Conservation (phyloP, 2,329 filamentous ascomycete genomes). For the Thelonectria olida region DNA sequence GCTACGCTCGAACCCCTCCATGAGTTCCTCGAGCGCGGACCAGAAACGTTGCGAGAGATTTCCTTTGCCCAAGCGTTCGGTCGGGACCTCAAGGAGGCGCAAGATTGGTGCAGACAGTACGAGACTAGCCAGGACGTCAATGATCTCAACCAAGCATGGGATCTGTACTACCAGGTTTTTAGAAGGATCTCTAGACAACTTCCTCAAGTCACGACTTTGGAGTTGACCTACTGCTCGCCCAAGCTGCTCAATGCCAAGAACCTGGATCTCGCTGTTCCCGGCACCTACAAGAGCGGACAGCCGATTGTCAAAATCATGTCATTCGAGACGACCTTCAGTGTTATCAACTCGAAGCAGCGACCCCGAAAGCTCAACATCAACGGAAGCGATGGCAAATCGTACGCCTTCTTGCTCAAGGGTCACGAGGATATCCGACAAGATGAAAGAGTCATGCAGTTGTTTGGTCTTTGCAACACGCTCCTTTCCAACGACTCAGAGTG, state of each 20-base stretch:
- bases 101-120: slow-evolving; percentile 95
- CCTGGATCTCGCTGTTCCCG: slow-evolving; percentile 93
- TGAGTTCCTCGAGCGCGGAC: slow-evolving; percentile 87
- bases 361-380: slow-evolving; percentile 88
- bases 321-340: slow-evolving; percentile 88
- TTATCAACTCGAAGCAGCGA: slow-evolving; percentile 97
- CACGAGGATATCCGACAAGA: slow-evolving; percentile 99
- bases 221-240: slow-evolving; percentile 96
- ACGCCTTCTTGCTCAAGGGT: slow-evolving; percentile 94
- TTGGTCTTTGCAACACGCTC: slow-evolving; percentile 96
- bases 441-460: slow-evolving; percentile 99
- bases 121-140: slow-evolving; percentile 88
- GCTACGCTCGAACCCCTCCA: slow-evolving; percentile 88
- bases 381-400: slow-evolving; percentile 88
- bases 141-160: slow-evolving; percentile 98
- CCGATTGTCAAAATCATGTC: slow-evolving; percentile 86
- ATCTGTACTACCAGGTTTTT: slow-evolving; percentile 99
- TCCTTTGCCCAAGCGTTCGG: slow-evolving; percentile 98
- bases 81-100: slow-evolving; percentile 91
- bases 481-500: slow-evolving; percentile 93
- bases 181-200: slow-evolving; percentile 92
- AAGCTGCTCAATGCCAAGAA: slow-evolving; percentile 87
- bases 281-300: slow-evolving; percentile 83
- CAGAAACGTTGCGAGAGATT: slow-evolving; percentile 93
- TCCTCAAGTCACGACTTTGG: slow-evolving; percentile 89